Evolutionary conservation across 148 eudicot genomes (phyloP).

Genomic region (Rhododendron vialii): DNA sequence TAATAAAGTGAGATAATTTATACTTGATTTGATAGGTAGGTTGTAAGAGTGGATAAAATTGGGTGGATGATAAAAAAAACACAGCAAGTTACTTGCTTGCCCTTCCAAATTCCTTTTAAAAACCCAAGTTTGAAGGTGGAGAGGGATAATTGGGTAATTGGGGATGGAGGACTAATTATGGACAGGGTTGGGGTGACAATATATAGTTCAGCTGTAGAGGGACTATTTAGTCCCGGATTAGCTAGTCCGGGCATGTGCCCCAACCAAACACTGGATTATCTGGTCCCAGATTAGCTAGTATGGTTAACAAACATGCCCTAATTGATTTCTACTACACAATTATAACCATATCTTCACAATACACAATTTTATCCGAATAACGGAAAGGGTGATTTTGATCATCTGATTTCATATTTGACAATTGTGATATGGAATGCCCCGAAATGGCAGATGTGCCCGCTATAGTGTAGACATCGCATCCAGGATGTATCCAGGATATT

Average conservation of each 20-base stretch:
- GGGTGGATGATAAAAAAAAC: neutral
- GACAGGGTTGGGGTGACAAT: neutral
- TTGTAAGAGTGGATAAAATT: neutral
- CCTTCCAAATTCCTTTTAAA: neutral
- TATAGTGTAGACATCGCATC: neutral
- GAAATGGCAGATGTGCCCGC: neutral
- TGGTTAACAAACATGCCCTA: no score
- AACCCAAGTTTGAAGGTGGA: neutral
- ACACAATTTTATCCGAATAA: neutral
- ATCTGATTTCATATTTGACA: neutral
- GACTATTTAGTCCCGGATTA: neutral
- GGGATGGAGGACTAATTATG: neutral
- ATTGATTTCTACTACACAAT: neutral
- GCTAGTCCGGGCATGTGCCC: neutral
- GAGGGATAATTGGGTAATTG: neutral
- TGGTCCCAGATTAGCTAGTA: neutral
- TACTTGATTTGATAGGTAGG: neutral
- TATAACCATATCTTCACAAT: neutral
- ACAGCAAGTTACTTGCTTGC: no score
- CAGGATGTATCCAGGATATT: neutral
- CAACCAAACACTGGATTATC: neutral
- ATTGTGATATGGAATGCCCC: neutral
- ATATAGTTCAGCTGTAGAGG: neutral
- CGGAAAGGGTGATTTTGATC: neutral
- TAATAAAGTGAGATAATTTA: neutral